Percentiles rank a stretch among this genome's conserved stretches.
Conservation (phyloP, 768 basidiomycete genomes). For the Amanita inopinata region DNA sequence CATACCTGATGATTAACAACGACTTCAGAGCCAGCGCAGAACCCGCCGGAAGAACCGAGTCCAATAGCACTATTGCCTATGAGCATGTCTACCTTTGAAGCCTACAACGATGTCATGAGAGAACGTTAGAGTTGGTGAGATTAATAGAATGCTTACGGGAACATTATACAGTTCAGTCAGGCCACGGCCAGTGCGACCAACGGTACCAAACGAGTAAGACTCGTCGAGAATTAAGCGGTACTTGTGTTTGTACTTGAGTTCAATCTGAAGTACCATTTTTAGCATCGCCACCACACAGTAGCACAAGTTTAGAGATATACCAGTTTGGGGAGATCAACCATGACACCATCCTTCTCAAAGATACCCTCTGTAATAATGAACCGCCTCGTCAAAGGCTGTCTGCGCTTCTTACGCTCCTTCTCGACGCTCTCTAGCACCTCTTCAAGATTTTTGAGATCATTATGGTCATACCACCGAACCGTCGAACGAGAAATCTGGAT, state of each 20-base stretch:
- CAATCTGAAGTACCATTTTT: conserved; percentile 53
- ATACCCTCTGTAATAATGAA: conserved; percentile 98
- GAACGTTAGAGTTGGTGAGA: background rate
- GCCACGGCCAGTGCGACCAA: conserved; percentile 90
- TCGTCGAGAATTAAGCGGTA: conserved; percentile 94
- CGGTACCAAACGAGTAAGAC: conserved; percentile 84
- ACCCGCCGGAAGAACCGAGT: conserved; percentile 80
- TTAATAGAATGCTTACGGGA: conserved; percentile 44
- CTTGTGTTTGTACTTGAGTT: conserved; percentile 92
- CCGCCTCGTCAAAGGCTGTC: conserved; percentile 70
- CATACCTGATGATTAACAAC: conserved; percentile 83
- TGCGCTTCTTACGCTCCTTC: conserved; percentile 82
- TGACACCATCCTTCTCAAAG: conserved; percentile 89
- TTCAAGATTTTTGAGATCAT: conserved; percentile 86
- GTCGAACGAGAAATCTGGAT: conserved; percentile 88
- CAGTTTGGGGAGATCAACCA: conserved; percentile 86
- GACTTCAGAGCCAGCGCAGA: conserved; percentile 81
- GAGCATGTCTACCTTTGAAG: conserved; percentile 89
- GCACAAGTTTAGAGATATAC: too few species aligned
- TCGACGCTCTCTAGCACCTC: conserved; percentile 75
- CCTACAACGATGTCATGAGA: conserved; percentile 30
- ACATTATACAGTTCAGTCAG: conserved; percentile 93
- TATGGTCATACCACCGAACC: conserved; percentile 94
- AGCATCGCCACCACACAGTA: too few species aligned
- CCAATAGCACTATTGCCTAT: conserved; percentile 83